Conservation (phyloP, 2,329 filamentous ascomycete species). For the Aschersonia sp. region DNA sequence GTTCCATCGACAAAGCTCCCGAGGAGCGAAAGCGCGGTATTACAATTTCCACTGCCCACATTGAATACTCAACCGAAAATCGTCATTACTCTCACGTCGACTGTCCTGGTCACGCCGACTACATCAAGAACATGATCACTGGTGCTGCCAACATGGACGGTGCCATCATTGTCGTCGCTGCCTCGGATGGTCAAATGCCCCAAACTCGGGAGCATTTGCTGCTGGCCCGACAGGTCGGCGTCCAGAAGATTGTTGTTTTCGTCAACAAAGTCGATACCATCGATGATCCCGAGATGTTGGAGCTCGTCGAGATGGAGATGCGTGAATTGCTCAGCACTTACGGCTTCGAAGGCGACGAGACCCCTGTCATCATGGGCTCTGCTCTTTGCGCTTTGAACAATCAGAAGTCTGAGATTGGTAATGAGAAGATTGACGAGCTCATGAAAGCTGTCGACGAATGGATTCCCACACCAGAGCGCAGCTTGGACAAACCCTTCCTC, state of each 20-base stretch:
- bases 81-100: constrained; percentile 99
- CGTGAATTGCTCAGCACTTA: constrained; percentile 86
- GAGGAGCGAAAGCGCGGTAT: constrained; percentile 99
- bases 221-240: constrained; percentile 93
- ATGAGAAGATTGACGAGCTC: constrained; percentile 79
- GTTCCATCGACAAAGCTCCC: constrained; percentile 94
- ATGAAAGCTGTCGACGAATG: constrained; percentile 80
- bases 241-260: constrained; percentile 96
- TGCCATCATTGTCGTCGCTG: constrained; percentile 95
- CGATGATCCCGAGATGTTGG: constrained; percentile 98
- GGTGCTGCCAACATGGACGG: constrained; percentile 99
- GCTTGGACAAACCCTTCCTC: constrained; percentile 95
- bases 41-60: constrained; percentile 95
- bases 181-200: constrained; percentile 98
- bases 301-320: constrained; percentile 99
- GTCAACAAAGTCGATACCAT: constrained; percentile 99
- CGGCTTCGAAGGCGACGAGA: constrained; percentile 96
- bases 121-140: constrained; percentile 99
- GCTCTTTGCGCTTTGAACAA: constrained; percentile 87
- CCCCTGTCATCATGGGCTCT: constrained; percentile 92
- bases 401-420: constrained; percentile 76
- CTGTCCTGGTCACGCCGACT: constrained; percentile 99
- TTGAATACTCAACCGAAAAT: constrained; percentile 89
- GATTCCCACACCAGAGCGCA: constrained; percentile 91
- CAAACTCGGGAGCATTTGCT: constrained; percentile 98